Evolutionary conservation across 441 rosid genomes (phyloP), one percentile per base, ranked within the genome.

Genomic region (Populus hybrid): DNA sequence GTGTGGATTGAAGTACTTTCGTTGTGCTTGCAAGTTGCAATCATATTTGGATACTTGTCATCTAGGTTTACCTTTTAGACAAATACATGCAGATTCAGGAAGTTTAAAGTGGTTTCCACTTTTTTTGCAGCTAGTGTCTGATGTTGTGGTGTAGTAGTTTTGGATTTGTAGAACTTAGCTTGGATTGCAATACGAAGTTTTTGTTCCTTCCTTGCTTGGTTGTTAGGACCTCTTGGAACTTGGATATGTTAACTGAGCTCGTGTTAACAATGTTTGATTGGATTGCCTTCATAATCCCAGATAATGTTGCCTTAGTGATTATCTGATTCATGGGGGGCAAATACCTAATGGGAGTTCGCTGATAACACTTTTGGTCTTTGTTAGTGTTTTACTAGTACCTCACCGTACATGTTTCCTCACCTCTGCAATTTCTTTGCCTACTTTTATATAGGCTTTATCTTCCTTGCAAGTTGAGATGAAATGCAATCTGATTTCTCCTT

Each of bases 281-380:
- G 34, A n/a, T 32, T 80, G 81, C 83, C 83, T 84, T 68, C 78
- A 64, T 80, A 73, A 86, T 84, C 86, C 83, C 83, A 78, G 80
- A 75, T 84, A 73, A 81, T 86, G 7, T n/a, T 67, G 35, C 57
- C 42, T 46, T 73, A 73, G 77, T 78, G 77, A 70, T 85, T 83
- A 40, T 86, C 82, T 81, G 84, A 86, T 86, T 82, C 84, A 80
- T 84, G 82, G 82, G 85, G 80, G 82, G 85, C 78, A 79, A 69
- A 82, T 70, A 84, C 61, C 30, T 40, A 81, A 69, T 50, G 79
- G 80, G 79, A 80, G 84, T 78, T 82, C 36, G 80, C 83, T 74
- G 86, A 84, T 80, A 30, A 54, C 77, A 40, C 80, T 79, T 79
- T 74, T 78, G 28, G 21, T 11, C 59, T 68, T 24, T 67, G 66